Percentiles rank a stretch among this genome's conserved stretches.
Conservation (phyloP, 1,284 basidiomycete genomes). For the Phellopilus nigrolimitatus region DNA sequence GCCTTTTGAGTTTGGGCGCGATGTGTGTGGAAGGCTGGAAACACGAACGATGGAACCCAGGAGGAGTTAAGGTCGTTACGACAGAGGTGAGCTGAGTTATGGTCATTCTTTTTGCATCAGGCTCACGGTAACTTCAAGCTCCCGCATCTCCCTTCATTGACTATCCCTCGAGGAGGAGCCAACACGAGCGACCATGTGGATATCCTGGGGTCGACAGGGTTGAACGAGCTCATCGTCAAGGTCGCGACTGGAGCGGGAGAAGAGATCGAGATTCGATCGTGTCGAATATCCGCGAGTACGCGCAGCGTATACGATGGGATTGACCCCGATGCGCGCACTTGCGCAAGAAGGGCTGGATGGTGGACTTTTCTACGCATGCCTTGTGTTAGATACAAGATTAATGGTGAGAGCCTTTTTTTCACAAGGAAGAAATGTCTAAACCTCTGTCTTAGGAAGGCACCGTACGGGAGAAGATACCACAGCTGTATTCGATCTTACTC, state of each 20-base stretch:
- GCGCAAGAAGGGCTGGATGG: not conserved
- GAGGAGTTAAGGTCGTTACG: slow-evolving; percentile 80
- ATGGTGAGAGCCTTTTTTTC: too few relatives aligned
- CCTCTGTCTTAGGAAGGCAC: too few relatives aligned
- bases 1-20: slow-evolving; percentile 81
- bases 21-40: slow-evolving; percentile 99
- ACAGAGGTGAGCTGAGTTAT: slow-evolving; percentile 61
- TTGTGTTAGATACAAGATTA: not conserved
- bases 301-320: slow-evolving; percentile 76
- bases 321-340: slow-evolving; percentile 25
- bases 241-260: slow-evolving; percentile 74
- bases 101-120: not conserved
- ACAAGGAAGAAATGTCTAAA: too few relatives aligned
- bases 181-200: slow-evolving; percentile 92
- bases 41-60: slow-evolving; percentile 87
- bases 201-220: slow-evolving; percentile 80
- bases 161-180: slow-evolving; percentile 83
- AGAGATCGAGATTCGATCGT: slow-evolving; percentile 73
- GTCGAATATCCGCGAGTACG: slow-evolving; percentile 78
- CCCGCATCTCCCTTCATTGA: slow-evolving; percentile 75
- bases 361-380: not conserved
- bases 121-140: too few relatives aligned
- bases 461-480: too few relatives aligned
- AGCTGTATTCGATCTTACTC: too few relatives aligned
- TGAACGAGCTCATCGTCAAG: slow-evolving; percentile 91